Conservation (phyloP, 139 green algal genomes). For the Nannochloris sp. region DNA sequence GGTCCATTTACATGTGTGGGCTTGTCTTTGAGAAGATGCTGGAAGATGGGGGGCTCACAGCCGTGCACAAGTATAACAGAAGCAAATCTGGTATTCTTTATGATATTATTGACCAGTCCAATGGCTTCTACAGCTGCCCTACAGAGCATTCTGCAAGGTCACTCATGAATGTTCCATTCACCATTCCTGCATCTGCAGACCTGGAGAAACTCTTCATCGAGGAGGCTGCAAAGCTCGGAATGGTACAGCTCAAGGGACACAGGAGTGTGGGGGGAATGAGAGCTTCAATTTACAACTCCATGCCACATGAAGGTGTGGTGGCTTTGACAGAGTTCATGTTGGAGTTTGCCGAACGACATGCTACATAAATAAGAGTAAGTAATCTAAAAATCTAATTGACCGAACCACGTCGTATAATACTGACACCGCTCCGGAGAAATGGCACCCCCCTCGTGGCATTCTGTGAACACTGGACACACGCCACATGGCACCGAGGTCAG, state of each 20-base stretch:
- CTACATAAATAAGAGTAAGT: constrained; percentile 6
- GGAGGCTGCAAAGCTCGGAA: constrained; percentile 41
- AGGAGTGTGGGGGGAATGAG: constrained; percentile 95
- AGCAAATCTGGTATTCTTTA: constrained; percentile 84
- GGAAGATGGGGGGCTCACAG: constrained; percentile 29
- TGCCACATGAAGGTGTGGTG: constrained; percentile 86
- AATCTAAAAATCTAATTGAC: constrained; percentile 18
- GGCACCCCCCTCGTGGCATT: constrained; percentile 63
- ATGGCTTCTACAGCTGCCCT: constrained; percentile 86
- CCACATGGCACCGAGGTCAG: constrained; percentile 64
- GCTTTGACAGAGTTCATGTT: constrained; percentile 87
- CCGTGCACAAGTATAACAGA: constrained; percentile 24
- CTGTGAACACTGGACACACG: constrained; percentile 71
- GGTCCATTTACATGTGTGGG: constrained; percentile 94
- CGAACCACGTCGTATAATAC: constrained; percentile 25
- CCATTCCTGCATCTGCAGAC: constrained; percentile 76
- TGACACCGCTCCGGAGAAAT: constrained; percentile 73
- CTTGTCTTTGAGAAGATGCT: constrained; percentile 94
- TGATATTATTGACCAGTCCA: constrained; percentile 68
- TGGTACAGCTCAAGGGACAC: constrained; percentile 92
- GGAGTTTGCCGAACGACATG: constrained; percentile 58
- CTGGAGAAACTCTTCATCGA: constrained; percentile 76
- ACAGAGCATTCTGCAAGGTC: constrained; percentile 75
- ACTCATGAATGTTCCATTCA: constrained; percentile 99
- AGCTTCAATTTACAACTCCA: constrained; percentile 98